These are phyloP conservation scores for Mycena rebaudengoi DNA, from an alignment of 768 basidiomycete species.

Conservation along the genomic window DNA sequence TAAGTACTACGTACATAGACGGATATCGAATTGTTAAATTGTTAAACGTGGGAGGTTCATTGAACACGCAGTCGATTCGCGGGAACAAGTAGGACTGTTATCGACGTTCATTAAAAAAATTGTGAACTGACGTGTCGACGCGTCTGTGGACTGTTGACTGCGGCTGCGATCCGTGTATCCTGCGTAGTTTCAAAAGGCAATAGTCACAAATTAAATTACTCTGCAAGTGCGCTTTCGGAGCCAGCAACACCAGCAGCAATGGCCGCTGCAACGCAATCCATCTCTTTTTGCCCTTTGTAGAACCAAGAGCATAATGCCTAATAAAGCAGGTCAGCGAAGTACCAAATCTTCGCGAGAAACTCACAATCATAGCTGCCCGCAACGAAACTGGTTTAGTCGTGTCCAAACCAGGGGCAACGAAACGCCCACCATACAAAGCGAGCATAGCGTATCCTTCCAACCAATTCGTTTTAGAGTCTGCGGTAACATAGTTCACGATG, in stretches of 20 bases:
- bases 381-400: not conserved
- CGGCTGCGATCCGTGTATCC: too few relatives aligned
- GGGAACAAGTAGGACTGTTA: too few relatives aligned
- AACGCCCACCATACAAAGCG: slow-evolving; percentile 74
- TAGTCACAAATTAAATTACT: not conserved
- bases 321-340: not conserved
- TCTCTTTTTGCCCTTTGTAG: slow-evolving; percentile 65
- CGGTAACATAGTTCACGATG: slow-evolving; percentile 82
- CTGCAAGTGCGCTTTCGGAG: slow-evolving; percentile 1
- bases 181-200: too few relatives aligned
- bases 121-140: too few relatives aligned
- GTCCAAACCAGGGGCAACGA: slow-evolving; percentile 30
- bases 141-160: too few relatives aligned
- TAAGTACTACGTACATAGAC: too few relatives aligned
- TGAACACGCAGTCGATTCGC: too few relatives aligned
- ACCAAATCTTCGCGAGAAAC: not conserved
- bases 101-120: too few relatives aligned
- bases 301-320: slow-evolving; percentile 75
- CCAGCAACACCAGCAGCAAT: slow-evolving; percentile 29
- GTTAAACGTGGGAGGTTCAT: too few relatives aligned
- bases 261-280: slow-evolving; percentile 47
- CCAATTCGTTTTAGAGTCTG: slow-evolving; percentile 80
- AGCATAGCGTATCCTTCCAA: slow-evolving; percentile 75
- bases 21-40: too few relatives aligned
- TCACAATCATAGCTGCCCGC: slow-evolving; percentile 18